Evolutionary conservation across 1,284 basidiomycete genomes (phyloP).

Genomic region (Malassezia slooffiae): DNA sequence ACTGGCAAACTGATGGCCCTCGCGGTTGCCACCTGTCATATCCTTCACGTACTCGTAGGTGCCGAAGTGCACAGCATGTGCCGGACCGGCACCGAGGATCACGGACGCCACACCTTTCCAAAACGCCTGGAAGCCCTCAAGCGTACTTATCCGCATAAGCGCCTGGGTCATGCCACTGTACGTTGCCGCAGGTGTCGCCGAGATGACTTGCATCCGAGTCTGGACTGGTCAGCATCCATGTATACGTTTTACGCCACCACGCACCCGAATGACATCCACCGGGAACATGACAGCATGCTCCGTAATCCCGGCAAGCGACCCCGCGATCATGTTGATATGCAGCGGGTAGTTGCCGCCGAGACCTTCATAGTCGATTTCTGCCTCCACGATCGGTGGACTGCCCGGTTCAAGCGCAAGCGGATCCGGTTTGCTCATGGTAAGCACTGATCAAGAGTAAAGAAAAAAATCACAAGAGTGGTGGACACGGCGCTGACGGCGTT

Average conservation of each 20-base stretch:
- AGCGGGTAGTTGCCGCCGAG: constrained; percentile 37
- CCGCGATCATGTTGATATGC: constrained; percentile 85
- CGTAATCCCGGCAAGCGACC: constrained; percentile 91
- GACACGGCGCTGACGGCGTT: neutral
- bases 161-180: constrained; percentile 83
- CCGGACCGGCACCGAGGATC: constrained; percentile 90
- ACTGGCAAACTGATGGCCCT: constrained; percentile 71
- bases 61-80: constrained; percentile 96
- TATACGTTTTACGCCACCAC: constrained; percentile 1
- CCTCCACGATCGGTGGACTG: no score
- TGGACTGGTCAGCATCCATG: constrained; percentile 48
- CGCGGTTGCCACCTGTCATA: constrained; percentile 71
- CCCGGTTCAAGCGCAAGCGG: no score
- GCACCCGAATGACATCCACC: constrained; percentile 90
- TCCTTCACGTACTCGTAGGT: constrained; percentile 92
- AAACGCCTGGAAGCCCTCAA: constrained; percentile 77
- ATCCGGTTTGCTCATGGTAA: no score
- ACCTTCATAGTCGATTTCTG: constrained; percentile 44
- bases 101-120: constrained; percentile 98
- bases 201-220: constrained; percentile 98
- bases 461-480: neutral
- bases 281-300: constrained; percentile 99
- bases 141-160: constrained; percentile 75
- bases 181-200: constrained; percentile 64
- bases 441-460: no score